phyloP scores from a whole-genome alignment of 2,329 filamentous ascomycete species.

The Ophiocordyceps sinensis region DNA sequence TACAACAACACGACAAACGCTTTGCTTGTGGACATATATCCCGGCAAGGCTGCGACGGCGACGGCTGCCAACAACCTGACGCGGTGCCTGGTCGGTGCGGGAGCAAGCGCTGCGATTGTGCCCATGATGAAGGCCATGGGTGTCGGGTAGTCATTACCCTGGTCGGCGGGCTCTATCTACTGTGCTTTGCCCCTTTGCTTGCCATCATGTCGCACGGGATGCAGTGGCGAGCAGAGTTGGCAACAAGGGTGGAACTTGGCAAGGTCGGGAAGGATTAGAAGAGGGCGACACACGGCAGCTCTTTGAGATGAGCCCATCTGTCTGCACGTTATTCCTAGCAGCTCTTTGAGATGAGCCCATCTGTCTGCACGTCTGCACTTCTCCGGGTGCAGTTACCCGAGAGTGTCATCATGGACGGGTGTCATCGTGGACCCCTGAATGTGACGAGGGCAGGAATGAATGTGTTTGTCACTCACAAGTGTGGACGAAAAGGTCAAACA shows the following conservation, averaged over 20 bases:
- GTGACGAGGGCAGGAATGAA: no score
- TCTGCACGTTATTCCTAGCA: no score
- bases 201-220: conserved; percentile 27
- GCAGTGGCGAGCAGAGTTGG: conserved; percentile 24
- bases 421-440: no score
- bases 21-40: conserved; percentile 42
- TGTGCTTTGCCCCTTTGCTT: conserved; percentile 23
- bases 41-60: conserved; percentile 34
- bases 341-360: not conserved
- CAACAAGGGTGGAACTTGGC: not conserved
- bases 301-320: not conserved
- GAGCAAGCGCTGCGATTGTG: conserved; percentile 33
- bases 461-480: no score
- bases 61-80: conserved; percentile 42
- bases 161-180: conserved; percentile 25
- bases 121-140: conserved; percentile 37
- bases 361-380: no score
- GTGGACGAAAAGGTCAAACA: no score
- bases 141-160: conserved; percentile 35
- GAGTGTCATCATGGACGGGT: no score
- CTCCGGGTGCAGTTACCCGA: no score
- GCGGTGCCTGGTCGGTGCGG: conserved; percentile 39
- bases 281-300: conserved; percentile 4
- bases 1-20: conserved; percentile 38
- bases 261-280: conserved; percentile 4